Evolutionary conservation across 2,329 filamentous ascomycete species (phyloP).

Genomic region (Xylariaceae sp.): DNA sequence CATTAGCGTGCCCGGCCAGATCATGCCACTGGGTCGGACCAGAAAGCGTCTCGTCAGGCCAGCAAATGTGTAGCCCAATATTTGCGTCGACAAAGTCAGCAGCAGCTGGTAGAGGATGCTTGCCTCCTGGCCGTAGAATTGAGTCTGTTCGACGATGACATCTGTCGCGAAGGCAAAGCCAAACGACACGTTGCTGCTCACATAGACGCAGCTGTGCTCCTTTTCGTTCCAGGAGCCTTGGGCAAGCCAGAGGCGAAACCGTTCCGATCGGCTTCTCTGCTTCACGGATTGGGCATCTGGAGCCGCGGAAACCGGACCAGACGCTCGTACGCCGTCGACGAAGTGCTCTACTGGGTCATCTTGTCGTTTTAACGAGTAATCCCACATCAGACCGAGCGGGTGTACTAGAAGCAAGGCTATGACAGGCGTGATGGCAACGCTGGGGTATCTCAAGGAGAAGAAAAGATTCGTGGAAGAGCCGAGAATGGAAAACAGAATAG

Average conservation of each 20-base stretch:
- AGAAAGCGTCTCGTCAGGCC: conserved; percentile 74
- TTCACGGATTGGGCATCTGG: conserved; percentile 1
- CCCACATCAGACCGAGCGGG: conserved; percentile 75
- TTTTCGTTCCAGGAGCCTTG: conserved; percentile 84
- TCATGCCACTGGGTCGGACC: conserved; percentile 80
- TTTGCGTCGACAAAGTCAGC: conserved; percentile 78
- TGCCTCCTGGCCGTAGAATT: conserved; percentile 79
- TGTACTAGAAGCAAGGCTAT: conserved; percentile 81
- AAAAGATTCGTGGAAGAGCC: conserved; percentile 82
- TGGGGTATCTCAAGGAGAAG: conserved; percentile 84
- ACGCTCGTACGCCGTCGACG: conserved; percentile 40
- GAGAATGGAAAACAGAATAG: conserved; percentile 70
- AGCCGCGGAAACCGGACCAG: background rate
- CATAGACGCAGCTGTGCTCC: conserved; percentile 82
- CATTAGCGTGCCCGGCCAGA: conserved; percentile 84
- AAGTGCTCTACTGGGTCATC: conserved; percentile 49
- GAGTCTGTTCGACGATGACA: conserved; percentile 82
- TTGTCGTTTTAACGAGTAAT: conserved; percentile 57
- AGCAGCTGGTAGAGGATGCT: conserved; percentile 72
- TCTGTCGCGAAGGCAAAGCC: conserved; percentile 86
- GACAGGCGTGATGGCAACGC: conserved; percentile 81
- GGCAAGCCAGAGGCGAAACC: conserved; percentile 63
- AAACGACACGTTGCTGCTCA: conserved; percentile 84
- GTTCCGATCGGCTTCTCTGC: conserved; percentile 27
- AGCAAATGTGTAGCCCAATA: conserved; percentile 79